These are phyloP conservation scores for Bryum argenteum DNA, from an alignment of 225 moss, liverwort and hornwort species.

Conservation along the genomic window DNA sequence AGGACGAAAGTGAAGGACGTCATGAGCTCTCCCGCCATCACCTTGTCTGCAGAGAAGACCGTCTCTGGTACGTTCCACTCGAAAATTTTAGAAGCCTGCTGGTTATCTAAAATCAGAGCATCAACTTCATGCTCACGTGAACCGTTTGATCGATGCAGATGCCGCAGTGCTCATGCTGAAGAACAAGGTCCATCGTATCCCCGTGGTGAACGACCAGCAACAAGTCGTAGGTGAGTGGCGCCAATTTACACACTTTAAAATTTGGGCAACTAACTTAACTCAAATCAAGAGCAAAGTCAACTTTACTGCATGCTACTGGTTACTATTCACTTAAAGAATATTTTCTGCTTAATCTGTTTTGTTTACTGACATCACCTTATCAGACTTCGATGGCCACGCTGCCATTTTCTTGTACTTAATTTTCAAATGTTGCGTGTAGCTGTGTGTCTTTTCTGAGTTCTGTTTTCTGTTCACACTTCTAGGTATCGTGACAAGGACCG, in stretches of 20 bases:
- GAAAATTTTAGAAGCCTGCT: no score
- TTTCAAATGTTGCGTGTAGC: no score
- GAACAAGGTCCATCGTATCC: slow-evolving; percentile 88
- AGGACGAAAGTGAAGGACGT: slow-evolving; percentile 40
- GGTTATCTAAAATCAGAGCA: not conserved
- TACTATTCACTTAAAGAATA: not conserved
- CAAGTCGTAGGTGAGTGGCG: slow-evolving; percentile 78
- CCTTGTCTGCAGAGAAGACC: slow-evolving; percentile 52
- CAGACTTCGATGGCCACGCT: no score
- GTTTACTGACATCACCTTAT: no score
- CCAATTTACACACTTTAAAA: not conserved
- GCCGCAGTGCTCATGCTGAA: slow-evolving; percentile 93
- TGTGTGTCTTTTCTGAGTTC: not conserved
- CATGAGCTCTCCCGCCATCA: slow-evolving; percentile 60
- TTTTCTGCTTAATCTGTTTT: no score
- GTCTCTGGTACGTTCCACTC: slow-evolving; percentile 37
- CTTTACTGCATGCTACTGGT: not conserved
- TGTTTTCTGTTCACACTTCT: slow-evolving; percentile 13
- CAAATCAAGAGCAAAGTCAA: not conserved
- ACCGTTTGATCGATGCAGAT: slow-evolving; percentile 43
- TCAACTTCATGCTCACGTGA: not conserved
- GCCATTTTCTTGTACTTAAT: no score
- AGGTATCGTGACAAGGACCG: slow-evolving; percentile 92
- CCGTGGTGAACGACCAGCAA: slow-evolving; percentile 60
- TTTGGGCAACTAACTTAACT: not conserved